Evolutionary conservation across 2,329 filamentous ascomycete species (phyloP).

Genomic region (Pestalotiopsis sp.): DNA sequence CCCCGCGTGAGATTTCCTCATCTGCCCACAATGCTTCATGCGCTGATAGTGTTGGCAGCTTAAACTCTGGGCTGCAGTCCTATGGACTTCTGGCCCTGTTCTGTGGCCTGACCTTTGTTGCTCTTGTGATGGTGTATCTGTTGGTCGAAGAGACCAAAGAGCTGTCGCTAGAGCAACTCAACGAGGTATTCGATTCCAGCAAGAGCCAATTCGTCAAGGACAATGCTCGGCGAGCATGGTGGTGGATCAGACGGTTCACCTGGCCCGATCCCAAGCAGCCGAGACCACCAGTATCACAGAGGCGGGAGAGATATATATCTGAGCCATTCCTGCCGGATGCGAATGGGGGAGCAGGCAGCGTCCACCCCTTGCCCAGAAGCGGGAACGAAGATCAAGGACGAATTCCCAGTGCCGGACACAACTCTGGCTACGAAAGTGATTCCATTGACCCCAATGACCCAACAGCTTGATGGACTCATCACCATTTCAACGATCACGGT

Average conservation of each 20-base stretch:
- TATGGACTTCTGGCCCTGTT: not conserved
- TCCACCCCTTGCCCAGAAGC: too few species aligned
- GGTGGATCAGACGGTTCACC: not conserved
- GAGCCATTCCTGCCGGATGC: too few species aligned
- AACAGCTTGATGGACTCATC: too few species aligned
- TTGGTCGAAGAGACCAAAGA: slow-evolving; percentile 1
- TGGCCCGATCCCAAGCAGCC: not conserved
- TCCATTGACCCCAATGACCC: too few species aligned
- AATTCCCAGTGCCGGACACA: too few species aligned
- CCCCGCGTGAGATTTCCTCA: not conserved
- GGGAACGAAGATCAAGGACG: too few species aligned
- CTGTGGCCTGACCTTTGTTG: slow-evolving; percentile 23
- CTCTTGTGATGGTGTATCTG: slow-evolving; percentile 22
- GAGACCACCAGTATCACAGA: not conserved
- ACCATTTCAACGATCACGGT: too few species aligned
- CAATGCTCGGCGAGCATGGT: not conserved
- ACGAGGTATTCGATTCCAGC: not conserved
- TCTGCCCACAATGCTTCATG: not conserved
- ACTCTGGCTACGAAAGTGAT: too few species aligned
- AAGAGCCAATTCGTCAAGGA: not conserved
- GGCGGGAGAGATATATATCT: too few species aligned
- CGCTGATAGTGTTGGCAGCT: not conserved
- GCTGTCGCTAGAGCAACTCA: not conserved
- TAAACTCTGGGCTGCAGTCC: not conserved
- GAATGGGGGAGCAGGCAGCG: too few species aligned